phyloP scores from a whole-genome alignment of 2,329 filamentous ascomycete genomes.

The Sporothrix curviconia region DNA sequence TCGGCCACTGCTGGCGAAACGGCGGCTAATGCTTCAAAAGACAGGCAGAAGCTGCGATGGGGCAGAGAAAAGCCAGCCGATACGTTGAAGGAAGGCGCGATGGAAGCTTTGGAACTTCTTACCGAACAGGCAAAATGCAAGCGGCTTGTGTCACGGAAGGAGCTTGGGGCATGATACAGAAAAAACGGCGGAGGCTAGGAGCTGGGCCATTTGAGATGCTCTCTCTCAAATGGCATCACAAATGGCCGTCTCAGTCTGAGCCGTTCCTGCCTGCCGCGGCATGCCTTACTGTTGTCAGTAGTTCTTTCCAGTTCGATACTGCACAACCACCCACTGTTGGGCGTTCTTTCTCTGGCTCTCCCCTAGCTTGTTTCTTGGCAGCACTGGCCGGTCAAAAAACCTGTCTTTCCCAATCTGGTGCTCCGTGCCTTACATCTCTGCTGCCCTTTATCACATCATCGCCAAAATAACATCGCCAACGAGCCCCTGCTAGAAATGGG shows the following conservation, averaged over 20 bases:
- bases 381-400: too few species aligned
- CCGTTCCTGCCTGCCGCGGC: neutral
- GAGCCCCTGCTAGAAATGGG: neutral
- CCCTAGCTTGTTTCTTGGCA: too few species aligned
- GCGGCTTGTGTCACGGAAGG: neutral
- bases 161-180: neutral
- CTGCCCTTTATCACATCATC: neutral
- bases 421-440: neutral
- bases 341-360: neutral
- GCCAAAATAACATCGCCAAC: constrained; percentile 9
- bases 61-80: neutral
- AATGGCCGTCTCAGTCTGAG: neutral
- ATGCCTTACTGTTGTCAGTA: neutral
- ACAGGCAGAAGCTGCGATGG: neutral
- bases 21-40: neutral
- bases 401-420: neutral
- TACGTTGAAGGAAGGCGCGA: neutral
- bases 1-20: neutral
- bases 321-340: too few species aligned
- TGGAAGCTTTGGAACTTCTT: constrained; percentile 2
- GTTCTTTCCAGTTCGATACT: neutral
- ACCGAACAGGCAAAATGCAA: neutral
- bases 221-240: constrained; percentile 5
- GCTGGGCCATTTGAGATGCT: too few species aligned
- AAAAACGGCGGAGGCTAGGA: neutral